Base-by-base conservation (phyloP, 2,329 filamentous ascomycete genomes). In the Aspergillus tubingensis region DNA sequence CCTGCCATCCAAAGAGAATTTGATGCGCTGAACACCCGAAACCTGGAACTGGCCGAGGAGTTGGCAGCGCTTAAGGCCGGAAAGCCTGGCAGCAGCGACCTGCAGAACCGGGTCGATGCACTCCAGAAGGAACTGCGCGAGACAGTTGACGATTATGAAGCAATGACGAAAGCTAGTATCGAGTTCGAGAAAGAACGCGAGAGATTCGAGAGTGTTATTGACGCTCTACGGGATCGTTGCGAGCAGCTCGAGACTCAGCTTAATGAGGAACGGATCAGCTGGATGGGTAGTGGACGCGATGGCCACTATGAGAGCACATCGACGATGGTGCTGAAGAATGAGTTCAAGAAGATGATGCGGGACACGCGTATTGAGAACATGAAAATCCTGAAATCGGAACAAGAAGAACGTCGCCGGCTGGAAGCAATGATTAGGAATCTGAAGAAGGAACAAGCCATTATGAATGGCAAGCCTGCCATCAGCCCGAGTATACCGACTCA, bases 311-410 rank as follows among this genome's bases (percentile, higher is more conserved):
- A 88, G 65, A 84, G 81, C 8, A 91, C 87, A 10, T 90, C 87
- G 67, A 88, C 86, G 23, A 85, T 85, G 76, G 87, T 91, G 43
- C 71, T 91, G 70, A 87, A 87, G 75, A 88, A 87, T 63, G 89
- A 91, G 73, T 91, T 91, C 72, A 90, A 90, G 80, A 91, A 89
- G 79, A 91, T 91, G 88, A 91, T 91, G 88, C 83, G 87, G 64
- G 88, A 91, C 70, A 86, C 86, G 51, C 84, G 88, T 62, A 81
- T 82, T 1, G 89, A 91, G 73, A 87, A 85, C 62, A 78, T 86
- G 68, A 88, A 84, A 76, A 79, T 83, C 61, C 71, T 91, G 59
- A 86, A 85, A 79, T 88, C 82, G 62, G 89, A 91, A 74, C 88
- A 91, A 82, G 88, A 89, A 76, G 88, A 90, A 76, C 82, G 88